Evolutionary conservation across 139 green algal genomes (phyloP).

Genomic region (Picochlorum sp.): DNA sequence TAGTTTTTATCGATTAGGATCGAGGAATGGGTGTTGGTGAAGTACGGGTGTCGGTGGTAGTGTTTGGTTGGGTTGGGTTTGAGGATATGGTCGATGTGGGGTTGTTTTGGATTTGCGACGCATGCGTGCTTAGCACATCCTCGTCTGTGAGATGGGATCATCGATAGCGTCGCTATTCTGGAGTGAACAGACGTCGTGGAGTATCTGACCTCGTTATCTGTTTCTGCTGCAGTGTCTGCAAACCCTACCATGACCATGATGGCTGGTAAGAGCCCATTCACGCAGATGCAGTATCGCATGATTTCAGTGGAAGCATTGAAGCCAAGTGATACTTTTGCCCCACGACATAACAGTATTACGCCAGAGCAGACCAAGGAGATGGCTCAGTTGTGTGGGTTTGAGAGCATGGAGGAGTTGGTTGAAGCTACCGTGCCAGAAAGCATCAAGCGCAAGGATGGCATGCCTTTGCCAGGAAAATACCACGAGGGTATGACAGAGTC

Average conservation of each 20-base stretch:
- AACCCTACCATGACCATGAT: background rate
- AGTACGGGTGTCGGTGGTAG: too few species aligned
- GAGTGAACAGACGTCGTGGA: too few species aligned
- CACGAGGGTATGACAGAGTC: conserved; percentile 74
- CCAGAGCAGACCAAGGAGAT: conserved; percentile 73
- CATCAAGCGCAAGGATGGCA: conserved; percentile 68
- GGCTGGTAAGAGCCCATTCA: background rate
- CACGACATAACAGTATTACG: conserved; percentile 88
- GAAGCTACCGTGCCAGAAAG: conserved; percentile 87
- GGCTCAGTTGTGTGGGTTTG: conserved; percentile 73
- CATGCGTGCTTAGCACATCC: too few species aligned
- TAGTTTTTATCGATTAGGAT: too few species aligned
- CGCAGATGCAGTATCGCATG: background rate
- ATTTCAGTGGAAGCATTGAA: background rate
- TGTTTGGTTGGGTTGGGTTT: too few species aligned
- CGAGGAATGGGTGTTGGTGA: too few species aligned
- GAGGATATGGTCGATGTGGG: too few species aligned
- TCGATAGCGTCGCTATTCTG: too few species aligned
- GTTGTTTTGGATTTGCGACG: too few species aligned
- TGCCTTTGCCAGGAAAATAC: conserved; percentile 78
- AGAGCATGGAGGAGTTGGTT: conserved; percentile 77
- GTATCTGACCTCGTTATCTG: too few species aligned
- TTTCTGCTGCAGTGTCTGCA: background rate
- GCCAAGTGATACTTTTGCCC: conserved; percentile 72
- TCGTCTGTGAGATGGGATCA: too few species aligned